A percentile compares a stretch with the other conserved stretches of the same genome.
Conservation (phyloP, 306 rosid species). For the Calophaca sinica region DNA sequence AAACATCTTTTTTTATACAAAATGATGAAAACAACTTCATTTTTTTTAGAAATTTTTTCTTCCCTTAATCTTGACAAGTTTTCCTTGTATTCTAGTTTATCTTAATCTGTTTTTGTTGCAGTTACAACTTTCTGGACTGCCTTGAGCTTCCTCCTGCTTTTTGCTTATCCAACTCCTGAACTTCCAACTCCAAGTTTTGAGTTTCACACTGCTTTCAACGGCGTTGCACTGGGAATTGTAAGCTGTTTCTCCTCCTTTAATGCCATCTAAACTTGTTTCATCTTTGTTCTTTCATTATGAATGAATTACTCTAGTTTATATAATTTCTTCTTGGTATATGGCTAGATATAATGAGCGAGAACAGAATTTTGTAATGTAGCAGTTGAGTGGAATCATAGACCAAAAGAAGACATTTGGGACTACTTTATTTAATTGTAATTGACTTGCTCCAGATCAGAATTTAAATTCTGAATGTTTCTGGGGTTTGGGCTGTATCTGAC, state of each 20-base stretch:
- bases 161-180: slow-evolving; percentile 99
- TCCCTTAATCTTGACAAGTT: slow-evolving; percentile 14
- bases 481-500: slow-evolving; percentile 10
- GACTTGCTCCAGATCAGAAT: neutral
- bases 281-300: slow-evolving; percentile 30
- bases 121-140: slow-evolving; percentile 82
- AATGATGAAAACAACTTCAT: neutral
- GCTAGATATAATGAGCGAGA: slow-evolving; percentile 30
- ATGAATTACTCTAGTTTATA: slow-evolving; percentile 14
- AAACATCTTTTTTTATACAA: slow-evolving; percentile 22
- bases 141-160: slow-evolving; percentile 85
- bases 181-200: slow-evolving; percentile 94
- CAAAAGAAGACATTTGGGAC: slow-evolving; percentile 20
- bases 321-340: slow-evolving; percentile 23
- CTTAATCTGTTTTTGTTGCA: slow-evolving; percentile 55
- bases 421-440: slow-evolving; percentile 18
- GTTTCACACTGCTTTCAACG: slow-evolving; percentile 91
- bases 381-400: slow-evolving; percentile 27
- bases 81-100: slow-evolving; percentile 34
- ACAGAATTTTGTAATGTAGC: neutral
- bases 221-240: slow-evolving; percentile 97
- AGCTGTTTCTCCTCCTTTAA: slow-evolving; percentile 52
- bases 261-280: slow-evolving; percentile 26
- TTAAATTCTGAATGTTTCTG: slow-evolving; percentile 22
- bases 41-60: neutral